Evolutionary conservation across 805 yeast genomes (phyloP).

Genomic region (Lachancea nothofagi): DNA sequence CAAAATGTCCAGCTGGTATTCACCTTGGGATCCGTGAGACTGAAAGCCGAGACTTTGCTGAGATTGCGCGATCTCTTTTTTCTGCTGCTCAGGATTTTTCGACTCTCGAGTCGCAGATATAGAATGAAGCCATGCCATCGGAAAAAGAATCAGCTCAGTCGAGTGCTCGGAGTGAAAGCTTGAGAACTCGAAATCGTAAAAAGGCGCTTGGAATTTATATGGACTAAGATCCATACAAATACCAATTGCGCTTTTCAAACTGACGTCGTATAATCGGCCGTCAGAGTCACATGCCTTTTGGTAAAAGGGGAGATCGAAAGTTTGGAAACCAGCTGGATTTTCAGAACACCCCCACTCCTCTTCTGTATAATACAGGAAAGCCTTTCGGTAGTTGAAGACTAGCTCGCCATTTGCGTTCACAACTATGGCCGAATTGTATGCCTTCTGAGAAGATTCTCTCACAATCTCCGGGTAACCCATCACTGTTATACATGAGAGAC

Average conservation of each 20-base stretch:
- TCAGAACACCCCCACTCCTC: conserved; percentile 74
- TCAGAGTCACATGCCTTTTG: conserved; percentile 13
- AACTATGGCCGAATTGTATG: conserved; percentile 70
- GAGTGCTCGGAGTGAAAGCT: conserved; percentile 41
- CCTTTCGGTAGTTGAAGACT: conserved; percentile 65
- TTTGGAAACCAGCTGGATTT: conserved; percentile 54
- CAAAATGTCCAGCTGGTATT: conserved; percentile 19
- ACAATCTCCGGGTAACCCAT: conserved; percentile 74
- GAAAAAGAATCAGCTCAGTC: conserved; percentile 58
- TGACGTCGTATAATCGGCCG: conserved; percentile 21
- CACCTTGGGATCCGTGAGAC: conserved; percentile 22
- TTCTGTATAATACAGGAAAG: conserved; percentile 73
- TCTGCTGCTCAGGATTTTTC: conserved; percentile 12
- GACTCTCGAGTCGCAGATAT: conserved; percentile 35
- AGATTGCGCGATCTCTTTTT: conserved; percentile 11
- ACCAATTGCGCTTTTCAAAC: conserved; percentile 55
- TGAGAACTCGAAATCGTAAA: conserved; percentile 67
- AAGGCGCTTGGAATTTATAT: conserved; percentile 75
- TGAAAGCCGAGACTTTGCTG: conserved; percentile 19
- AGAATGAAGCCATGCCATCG: conserved; percentile 80
- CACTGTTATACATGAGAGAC: conserved; percentile 57
- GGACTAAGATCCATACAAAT: conserved; percentile 95
- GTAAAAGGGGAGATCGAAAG: conserved; percentile 40
- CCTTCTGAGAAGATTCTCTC: conserved; percentile 19
- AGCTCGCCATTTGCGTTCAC: conserved; percentile 53